A percentile compares a stretch with the other conserved stretches of the same genome.
Conservation (phyloP, 306 rosid genomes). For the Dalbergia oliveri region DNA sequence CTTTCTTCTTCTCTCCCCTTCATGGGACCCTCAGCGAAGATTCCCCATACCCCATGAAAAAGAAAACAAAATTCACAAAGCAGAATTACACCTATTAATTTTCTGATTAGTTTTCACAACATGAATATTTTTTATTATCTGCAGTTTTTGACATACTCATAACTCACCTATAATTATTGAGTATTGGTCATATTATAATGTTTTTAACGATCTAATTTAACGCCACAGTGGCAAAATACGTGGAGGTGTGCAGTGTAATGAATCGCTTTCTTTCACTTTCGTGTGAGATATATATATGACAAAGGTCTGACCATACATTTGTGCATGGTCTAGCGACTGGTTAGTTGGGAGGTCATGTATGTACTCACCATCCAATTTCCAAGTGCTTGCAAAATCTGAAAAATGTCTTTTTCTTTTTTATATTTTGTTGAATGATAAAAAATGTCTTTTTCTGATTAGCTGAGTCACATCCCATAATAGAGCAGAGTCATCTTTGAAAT, state of each 20-base stretch:
- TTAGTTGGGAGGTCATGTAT: slow-evolving; percentile 43
- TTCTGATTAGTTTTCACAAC: background rate
- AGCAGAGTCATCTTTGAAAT: background rate
- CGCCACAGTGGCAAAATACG: background rate
- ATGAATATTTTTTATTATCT: background rate
- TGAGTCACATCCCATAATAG: background rate
- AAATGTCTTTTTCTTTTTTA: slow-evolving; percentile 3
- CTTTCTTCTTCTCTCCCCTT: background rate
- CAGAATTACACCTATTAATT: background rate
- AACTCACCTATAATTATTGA: background rate
- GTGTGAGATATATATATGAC: background rate
- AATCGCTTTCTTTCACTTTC: background rate
- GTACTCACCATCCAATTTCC: background rate
- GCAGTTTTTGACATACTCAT: background rate
- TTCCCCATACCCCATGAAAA: background rate
- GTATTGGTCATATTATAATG: background rate
- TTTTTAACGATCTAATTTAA: background rate
- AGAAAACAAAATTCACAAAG: background rate
- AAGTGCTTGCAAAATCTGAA: slow-evolving; percentile 16
- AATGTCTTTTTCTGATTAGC: slow-evolving; percentile 8
- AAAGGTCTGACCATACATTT: slow-evolving; percentile 44
- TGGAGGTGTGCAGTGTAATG: background rate
- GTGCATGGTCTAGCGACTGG: slow-evolving; percentile 44
- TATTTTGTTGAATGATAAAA: background rate
- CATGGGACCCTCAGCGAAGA: background rate